These are phyloP conservation scores for Phytopythium aichiense DNA, from an alignment of 352 stramenopile genomes.

Conservation along the genomic window DNA sequence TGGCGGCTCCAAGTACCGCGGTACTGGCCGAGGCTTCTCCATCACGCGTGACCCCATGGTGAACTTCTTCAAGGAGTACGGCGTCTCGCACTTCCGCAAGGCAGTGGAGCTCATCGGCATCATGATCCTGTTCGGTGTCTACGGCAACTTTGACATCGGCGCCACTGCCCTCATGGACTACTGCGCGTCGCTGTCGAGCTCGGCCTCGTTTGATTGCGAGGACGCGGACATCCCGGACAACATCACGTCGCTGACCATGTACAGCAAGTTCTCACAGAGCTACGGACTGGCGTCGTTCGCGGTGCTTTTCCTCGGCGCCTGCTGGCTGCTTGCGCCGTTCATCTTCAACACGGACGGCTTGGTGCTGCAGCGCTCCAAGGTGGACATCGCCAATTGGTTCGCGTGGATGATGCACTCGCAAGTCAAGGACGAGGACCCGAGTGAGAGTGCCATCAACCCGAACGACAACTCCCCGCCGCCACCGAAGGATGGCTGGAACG, in stretches of 20 bases:
- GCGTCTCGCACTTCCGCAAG: constrained; percentile 86
- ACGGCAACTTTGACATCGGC: constrained; percentile 76
- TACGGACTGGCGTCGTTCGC: constrained; percentile 82
- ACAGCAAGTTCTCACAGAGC: constrained; percentile 54
- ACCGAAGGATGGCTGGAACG: constrained; percentile 66
- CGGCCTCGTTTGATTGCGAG: constrained; percentile 44
- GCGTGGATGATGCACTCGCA: constrained; percentile 72
- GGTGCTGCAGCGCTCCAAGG: constrained; percentile 76
- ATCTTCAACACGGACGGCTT: constrained; percentile 89
- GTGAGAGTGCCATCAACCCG: constrained; percentile 35
- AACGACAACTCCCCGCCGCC: constrained; percentile 25
- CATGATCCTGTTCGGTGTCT: constrained; percentile 81
- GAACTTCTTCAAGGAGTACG: constrained; percentile 88
- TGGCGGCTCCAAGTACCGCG: constrained; percentile 83
- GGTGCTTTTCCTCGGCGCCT: constrained; percentile 74
- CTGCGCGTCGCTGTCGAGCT: constrained; percentile 26
- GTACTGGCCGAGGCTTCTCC: constrained; percentile 81
- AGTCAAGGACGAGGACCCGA: constrained; percentile 36
- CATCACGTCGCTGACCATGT: constrained; percentile 61
- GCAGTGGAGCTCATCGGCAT: constrained; percentile 81
- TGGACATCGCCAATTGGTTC: constrained; percentile 82
- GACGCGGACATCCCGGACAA: constrained; percentile 57
- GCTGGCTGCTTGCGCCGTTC: constrained; percentile 81
- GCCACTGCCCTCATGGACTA: constrained; percentile 34
- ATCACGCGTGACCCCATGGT: constrained; percentile 86